Evolutionary conservation across 768 basidiomycete species (phyloP).

Genomic region (Mrakia blollopis): DNA sequence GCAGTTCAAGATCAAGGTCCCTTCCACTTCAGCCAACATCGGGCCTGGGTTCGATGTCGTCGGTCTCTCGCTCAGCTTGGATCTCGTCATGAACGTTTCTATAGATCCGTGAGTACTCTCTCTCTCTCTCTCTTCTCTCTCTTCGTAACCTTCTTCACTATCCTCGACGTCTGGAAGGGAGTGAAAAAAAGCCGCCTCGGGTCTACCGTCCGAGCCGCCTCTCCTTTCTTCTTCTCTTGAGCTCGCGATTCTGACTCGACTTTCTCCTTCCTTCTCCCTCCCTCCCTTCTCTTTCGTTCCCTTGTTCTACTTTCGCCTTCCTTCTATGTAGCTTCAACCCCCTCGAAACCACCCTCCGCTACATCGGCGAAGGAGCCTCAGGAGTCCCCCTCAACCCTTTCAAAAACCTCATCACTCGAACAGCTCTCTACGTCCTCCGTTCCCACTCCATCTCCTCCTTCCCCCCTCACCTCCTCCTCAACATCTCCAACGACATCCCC

Average conservation of each 20-base stretch:
- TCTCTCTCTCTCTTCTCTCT: neutral
- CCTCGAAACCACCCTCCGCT: constrained; percentile 44
- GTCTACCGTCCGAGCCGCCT: neutral
- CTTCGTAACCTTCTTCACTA: neutral
- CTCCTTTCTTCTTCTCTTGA: neutral
- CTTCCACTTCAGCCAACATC: constrained; percentile 98
- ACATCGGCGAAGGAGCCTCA: constrained; percentile 80
- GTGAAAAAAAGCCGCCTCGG: neutral
- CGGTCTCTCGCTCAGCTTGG: constrained; percentile 88
- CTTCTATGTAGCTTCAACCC: constrained; percentile 24
- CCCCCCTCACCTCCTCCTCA: constrained; percentile 68
- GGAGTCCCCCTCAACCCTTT: constrained; percentile 92
- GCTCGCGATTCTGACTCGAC: constrained; percentile 9
- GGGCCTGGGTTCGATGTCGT: constrained; percentile 99
- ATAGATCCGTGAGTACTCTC: constrained; percentile 35
- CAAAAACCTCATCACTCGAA: constrained; percentile 94
- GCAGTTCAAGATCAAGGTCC: constrained; percentile 68
- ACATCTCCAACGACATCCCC: constrained; percentile 83
- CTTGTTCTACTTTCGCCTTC: neutral
- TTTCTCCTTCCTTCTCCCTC: neutral
- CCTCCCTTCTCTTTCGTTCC: neutral
- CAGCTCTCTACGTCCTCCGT: constrained; percentile 95
- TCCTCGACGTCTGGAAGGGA: neutral
- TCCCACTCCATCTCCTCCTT: constrained; percentile 71
- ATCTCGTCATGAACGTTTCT: constrained; percentile 68